phyloP scores from a whole-genome alignment of 257 asterid genomes.

The Hygrophila difformis region DNA sequence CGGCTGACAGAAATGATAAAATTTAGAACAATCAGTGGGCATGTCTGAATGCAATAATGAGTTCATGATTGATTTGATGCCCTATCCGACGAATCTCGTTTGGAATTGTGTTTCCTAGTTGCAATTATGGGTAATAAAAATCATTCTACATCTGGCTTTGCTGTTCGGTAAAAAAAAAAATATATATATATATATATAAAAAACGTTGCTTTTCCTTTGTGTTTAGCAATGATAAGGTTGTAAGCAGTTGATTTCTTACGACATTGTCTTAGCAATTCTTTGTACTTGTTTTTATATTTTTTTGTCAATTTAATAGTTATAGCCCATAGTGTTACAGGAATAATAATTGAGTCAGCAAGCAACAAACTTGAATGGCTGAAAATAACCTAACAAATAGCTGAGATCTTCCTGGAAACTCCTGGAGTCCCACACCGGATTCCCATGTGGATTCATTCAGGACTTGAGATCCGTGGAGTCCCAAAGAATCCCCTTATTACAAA shows the following conservation, averaged over 20 bases:
- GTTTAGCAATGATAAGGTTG: too few relatives aligned
- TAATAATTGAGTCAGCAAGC: constrained; percentile 14
- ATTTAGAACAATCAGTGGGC: background rate
- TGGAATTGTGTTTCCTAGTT: background rate
- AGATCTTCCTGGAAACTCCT: too few relatives aligned
- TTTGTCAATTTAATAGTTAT: too few relatives aligned
- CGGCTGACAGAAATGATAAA: constrained; percentile 10
- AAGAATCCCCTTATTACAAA: too few relatives aligned
- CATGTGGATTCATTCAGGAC: too few relatives aligned
- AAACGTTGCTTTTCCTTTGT: background rate
- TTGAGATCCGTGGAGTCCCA: too few relatives aligned
- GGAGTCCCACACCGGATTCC: background rate
- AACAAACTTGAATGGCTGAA: constrained; percentile 23
- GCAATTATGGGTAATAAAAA: background rate
- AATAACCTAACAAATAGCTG: constrained; percentile 28
- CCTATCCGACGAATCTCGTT: constrained; percentile 15
- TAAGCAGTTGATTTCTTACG: background rate
- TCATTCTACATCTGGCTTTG: too few relatives aligned
- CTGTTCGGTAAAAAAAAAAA: too few relatives aligned
- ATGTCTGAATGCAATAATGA: constrained; percentile 23
- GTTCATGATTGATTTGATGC: constrained; percentile 23
- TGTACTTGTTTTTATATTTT: background rate
- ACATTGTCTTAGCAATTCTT: background rate
- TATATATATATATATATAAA: too few relatives aligned
- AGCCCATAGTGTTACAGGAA: too few relatives aligned